Evolutionary conservation across 1,284 basidiomycete species (phyloP), one percentile per base, ranked within the genome.

Genomic region (Leccinum griseonigrum): DNA sequence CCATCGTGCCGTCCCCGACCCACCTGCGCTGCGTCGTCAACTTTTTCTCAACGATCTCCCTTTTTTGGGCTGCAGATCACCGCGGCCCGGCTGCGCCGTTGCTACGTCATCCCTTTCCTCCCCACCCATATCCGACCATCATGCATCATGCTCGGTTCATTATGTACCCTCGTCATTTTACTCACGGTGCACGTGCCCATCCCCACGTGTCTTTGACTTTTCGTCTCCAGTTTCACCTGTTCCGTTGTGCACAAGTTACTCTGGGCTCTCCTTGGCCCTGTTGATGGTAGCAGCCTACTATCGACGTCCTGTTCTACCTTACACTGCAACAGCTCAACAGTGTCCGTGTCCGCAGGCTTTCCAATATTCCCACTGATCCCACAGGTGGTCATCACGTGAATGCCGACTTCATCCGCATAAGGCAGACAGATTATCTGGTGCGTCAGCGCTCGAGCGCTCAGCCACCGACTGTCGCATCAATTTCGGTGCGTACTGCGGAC

Each of bases 31-130:
- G 14, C 3, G 9, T 32, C 10, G 52, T 29, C 54, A 40, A 63
- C 61, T 61, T 36, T 38, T 26, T 26, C 3, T 43, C n/a, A 43
- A 40, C 18, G 48, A 53, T 46, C 48, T 71, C 53, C 71, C 71
- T 13, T 63, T 26, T 69, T 73, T 58, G 26, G 70, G 63, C 26
- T 16, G 71, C 56, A 72, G 59, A 72, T 72, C 70, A 55, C 60
- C 60, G 8, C 68, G 67, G 65, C 26, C 67, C 66, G 65, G 22
- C 38, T 32, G 60, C 34, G 48, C 22, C n/a, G n/a, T 38, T 28
- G 26, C 36, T 57, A 66, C 68, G 64, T 66, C 68, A 68, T 31
- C 54, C 18, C 58, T 51, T 26, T 26, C 8, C 32, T 8, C 6
- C n/a, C 28, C 40, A 36, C 68, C 64, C 59, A 60, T 54, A 14